Evolutionary conservation across 495 filamentous ascomycete species (phyloP).

Genomic region (Pseudomonodictys pantanalensis): DNA sequence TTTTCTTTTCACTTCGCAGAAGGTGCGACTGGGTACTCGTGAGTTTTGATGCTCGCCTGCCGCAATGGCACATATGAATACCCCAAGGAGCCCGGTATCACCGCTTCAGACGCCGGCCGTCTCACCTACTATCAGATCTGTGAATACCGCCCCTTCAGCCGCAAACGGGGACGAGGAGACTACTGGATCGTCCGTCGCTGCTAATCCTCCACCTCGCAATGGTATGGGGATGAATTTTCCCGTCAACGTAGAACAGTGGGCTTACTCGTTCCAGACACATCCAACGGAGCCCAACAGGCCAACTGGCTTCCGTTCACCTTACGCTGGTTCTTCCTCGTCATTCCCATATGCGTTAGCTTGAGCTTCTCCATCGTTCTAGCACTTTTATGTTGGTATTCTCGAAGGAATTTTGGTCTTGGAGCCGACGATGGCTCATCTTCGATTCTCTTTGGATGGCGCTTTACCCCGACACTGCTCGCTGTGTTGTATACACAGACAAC

Average conservation of each 20-base stretch:
- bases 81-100: not conserved
- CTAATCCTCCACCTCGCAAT: not conserved
- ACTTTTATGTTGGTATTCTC: conserved; percentile 1
- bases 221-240: not conserved
- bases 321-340: not conserved
- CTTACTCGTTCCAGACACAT: not conserved
- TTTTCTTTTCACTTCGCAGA: not conserved
- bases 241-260: not conserved
- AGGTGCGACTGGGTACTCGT: not conserved
- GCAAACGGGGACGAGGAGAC: not conserved
- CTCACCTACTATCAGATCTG: not conserved
- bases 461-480: not conserved
- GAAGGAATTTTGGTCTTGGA: not conserved
- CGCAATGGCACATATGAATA: not conserved
- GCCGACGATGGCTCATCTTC: not conserved
- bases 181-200: too few species aligned
- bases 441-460: conserved; percentile 5
- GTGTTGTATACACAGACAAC: conserved; percentile 7
- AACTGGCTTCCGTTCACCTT: not conserved
- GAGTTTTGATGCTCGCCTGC: too few species aligned
- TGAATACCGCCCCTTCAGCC: not conserved
- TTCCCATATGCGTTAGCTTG: not conserved
- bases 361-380: not conserved
- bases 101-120: not conserved
- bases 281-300: not conserved